These are phyloP conservation scores for Lactarius sp. DNA, from an alignment of 768 basidiomycete genomes.

Conservation along the genomic window DNA sequence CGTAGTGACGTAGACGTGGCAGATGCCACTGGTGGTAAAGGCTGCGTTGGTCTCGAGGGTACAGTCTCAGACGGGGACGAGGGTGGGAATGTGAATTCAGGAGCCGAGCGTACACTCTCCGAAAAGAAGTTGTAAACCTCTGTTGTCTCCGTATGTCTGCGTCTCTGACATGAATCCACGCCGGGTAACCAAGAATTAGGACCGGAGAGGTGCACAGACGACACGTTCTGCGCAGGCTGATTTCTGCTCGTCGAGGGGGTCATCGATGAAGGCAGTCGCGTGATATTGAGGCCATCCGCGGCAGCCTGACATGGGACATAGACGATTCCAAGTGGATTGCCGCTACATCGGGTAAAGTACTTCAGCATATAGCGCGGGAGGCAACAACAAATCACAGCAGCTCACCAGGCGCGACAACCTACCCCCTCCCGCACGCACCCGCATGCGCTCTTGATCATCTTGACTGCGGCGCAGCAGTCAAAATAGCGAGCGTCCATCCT, in stretches of 20 bases:
- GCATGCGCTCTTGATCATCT: slow-evolving; percentile 52
- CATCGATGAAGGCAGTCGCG: slow-evolving; percentile 36
- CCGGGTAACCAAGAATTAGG: slow-evolving; percentile 30
- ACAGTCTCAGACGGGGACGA: neutral
- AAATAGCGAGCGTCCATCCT: slow-evolving; percentile 56
- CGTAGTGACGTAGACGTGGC: neutral
- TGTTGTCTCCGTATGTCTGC: neutral
- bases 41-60: neutral
- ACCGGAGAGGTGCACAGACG: slow-evolving; percentile 27
- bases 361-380: slow-evolving; percentile 16
- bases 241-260: slow-evolving; percentile 31
- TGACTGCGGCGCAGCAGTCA: slow-evolving; percentile 43
- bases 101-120: slow-evolving; percentile 17
- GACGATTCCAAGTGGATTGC: slow-evolving; percentile 59
- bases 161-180: slow-evolving; percentile 16
- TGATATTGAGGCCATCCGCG: slow-evolving; percentile 43
- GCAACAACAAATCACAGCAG: neutral
- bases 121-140: slow-evolving; percentile 22
- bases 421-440: slow-evolving; percentile 66
- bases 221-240: slow-evolving; percentile 26
- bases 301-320: slow-evolving; percentile 58
- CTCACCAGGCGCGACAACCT: slow-evolving; percentile 57
- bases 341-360: slow-evolving; percentile 36
- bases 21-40: neutral
- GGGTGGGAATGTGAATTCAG: slow-evolving; percentile 16